phyloP scores from a whole-genome alignment of 2,329 filamentous ascomycete species.

The Huntiella abstrusa region DNA sequence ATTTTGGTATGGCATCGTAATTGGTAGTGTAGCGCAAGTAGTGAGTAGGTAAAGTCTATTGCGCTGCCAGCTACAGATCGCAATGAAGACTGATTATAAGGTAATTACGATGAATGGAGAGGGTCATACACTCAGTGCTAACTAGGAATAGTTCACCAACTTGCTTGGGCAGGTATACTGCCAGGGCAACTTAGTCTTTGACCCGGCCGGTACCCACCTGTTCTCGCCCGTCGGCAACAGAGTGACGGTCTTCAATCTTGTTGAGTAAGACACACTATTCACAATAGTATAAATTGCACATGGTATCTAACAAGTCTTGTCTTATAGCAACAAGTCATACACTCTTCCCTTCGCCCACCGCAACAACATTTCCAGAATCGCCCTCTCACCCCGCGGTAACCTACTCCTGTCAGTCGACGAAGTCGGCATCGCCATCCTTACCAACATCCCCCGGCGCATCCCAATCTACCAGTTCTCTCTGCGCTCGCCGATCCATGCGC shows the following conservation, averaged over 20 bases:
- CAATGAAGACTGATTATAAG: slow-evolving; percentile 99
- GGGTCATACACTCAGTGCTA: not conserved
- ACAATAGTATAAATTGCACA: not conserved
- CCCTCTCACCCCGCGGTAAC: slow-evolving; percentile 77
- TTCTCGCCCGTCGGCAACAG: slow-evolving; percentile 93
- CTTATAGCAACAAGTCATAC: slow-evolving; percentile 59
- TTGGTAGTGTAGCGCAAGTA: not conserved
- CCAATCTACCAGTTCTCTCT: slow-evolving; percentile 94
- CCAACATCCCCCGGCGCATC: slow-evolving; percentile 71
- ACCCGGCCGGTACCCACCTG: slow-evolving; percentile 84
- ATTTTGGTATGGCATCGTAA: not conserved
- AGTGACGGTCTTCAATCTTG: slow-evolving; percentile 87
- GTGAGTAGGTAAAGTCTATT: not conserved
- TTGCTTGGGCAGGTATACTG: slow-evolving; percentile 95
- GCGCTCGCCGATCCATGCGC: slow-evolving; percentile 58
- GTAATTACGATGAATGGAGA: slow-evolving; percentile 26
- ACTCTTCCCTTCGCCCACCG: slow-evolving; percentile 83
- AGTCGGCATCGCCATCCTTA: slow-evolving; percentile 82
- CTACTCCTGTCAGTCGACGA: slow-evolving; percentile 85
- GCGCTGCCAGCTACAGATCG: slow-evolving; percentile 17
- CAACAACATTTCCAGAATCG: slow-evolving; percentile 77
- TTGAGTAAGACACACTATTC: slow-evolving; percentile 47
- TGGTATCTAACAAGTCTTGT: not conserved
- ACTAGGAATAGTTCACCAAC: slow-evolving; percentile 67
- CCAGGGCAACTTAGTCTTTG: slow-evolving; percentile 92